Evolutionary conservation across 495 filamentous ascomycete genomes (phyloP), one percentile per base, ranked within the genome.

Genomic region (Hyaloscypha bicolor): DNA sequence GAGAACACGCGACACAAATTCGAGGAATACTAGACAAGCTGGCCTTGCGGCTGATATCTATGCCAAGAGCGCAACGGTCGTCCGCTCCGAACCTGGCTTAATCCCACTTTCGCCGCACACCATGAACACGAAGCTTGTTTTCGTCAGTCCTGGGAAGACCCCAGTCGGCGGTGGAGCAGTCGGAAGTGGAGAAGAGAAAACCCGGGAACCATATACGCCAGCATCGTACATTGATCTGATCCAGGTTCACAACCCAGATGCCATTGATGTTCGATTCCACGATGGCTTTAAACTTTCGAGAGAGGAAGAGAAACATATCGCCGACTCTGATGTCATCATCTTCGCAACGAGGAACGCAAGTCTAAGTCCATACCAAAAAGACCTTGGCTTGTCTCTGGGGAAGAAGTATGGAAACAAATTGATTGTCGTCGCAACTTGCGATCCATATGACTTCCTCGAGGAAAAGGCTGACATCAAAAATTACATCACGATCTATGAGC

Each of bases 381-480:
- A 56, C 0, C 64, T 83, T 16, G 80, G 78, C 0, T 69, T 76
- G 9, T 72, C 74, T 14, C 70, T 83, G 22, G 72, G 79, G 33
- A 71, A 69, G 11, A 76, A 71, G 12, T 30, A 71, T 19, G 64
- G 70, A 39, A 69, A 71, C 0, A 74, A 72, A 29, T 60, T 82
- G 25, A 76, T 82, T 30, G 68, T 76, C 12, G 74, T 84, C 71
- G 80, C 82, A 58, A 79, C 76, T 1, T 80, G 80, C 60, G 80
- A 76, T 63, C 82, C 82, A 9, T 84, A 84, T 64, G 82, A 84
- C 62, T 83, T 83, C 52, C 72, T 84, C 11, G 76, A 81, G 33
- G 76, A 76, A 22, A 42, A 66, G 1, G 74, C 75, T 6, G 73
- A 76, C 3, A 73, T 82, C 21, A 72, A 77, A 33, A 83, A 81